These are phyloP conservation scores for Ustilago tritici DNA, from an alignment of 1,284 basidiomycete species.

Conservation along the genomic window DNA sequence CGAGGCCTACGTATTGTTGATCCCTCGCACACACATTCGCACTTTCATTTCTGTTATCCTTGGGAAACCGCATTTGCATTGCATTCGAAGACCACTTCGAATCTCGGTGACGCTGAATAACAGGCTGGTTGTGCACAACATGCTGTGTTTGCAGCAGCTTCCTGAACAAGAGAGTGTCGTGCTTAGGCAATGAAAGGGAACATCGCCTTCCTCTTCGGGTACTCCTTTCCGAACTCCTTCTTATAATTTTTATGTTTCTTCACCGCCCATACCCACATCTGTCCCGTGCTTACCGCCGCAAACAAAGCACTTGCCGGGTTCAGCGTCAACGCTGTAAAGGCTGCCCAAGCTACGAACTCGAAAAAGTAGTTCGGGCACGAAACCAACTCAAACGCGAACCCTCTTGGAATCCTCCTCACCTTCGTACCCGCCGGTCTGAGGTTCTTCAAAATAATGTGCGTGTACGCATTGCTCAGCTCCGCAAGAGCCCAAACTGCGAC, in stretches of 20 bases:
- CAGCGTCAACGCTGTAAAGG: slow-evolving; percentile 80
- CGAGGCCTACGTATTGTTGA: slow-evolving; percentile 59
- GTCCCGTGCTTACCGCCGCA: slow-evolving; percentile 76
- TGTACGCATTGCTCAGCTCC: slow-evolving; percentile 86
- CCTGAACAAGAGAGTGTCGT: not conserved
- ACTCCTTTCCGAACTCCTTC: slow-evolving; percentile 87
- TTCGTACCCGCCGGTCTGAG: slow-evolving; percentile 85
- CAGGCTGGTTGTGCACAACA: too few species aligned
- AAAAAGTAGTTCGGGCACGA: slow-evolving; percentile 97
- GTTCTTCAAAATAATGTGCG: slow-evolving; percentile 83
- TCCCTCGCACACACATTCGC: not conserved
- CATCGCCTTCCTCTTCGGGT: slow-evolving; percentile 84
- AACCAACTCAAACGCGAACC: slow-evolving; percentile 81
- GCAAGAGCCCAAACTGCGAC: slow-evolving; percentile 80
- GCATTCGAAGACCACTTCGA: not conserved
- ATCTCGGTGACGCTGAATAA: too few species aligned
- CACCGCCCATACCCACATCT: slow-evolving; percentile 89
- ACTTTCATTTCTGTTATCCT: not conserved
- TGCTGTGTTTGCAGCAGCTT: too few species aligned
- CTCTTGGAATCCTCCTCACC: slow-evolving; percentile 84
- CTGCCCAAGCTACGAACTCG: slow-evolving; percentile 82
- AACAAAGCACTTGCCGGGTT: slow-evolving; percentile 79
- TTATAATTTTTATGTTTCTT: slow-evolving; percentile 93
- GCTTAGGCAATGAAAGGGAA: slow-evolving; percentile 77
- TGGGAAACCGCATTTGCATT: slow-evolving; percentile 3